A percentile compares a stretch with the other conserved stretches of the same genome.
phyloP scores from a whole-genome alignment of 2,329 filamentous ascomycete species.

The Clarireedia homoeocarpa region DNA sequence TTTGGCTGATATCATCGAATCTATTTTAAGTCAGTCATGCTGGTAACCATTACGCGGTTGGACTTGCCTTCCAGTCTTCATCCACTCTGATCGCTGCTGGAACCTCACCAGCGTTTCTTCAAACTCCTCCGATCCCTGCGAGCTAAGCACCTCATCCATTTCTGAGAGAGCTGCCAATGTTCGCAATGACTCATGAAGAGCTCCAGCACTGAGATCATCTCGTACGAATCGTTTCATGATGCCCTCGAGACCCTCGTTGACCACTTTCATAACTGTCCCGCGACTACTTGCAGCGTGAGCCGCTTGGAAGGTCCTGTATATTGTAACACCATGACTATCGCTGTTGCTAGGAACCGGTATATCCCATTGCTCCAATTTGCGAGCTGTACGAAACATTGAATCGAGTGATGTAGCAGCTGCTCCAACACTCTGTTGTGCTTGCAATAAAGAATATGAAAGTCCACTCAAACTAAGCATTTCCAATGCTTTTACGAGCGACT shows the following conservation, averaged over 20 bases:
- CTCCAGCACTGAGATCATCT: constrained; percentile 41
- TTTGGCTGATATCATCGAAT: constrained; percentile 69
- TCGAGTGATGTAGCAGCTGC: constrained; percentile 53
- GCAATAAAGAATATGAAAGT: constrained; percentile 71
- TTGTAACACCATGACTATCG: constrained; percentile 55
- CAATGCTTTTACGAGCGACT: constrained; percentile 68
- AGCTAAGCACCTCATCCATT: constrained; percentile 67
- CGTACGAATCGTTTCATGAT: constrained; percentile 51
- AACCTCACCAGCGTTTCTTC: constrained; percentile 56
- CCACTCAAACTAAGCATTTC: constrained; percentile 78
- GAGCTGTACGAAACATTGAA: constrained; percentile 70
- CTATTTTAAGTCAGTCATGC: constrained; percentile 32
- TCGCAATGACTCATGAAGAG: constrained; percentile 47
- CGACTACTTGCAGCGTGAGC: constrained; percentile 60
- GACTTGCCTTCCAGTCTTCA: constrained; percentile 69
- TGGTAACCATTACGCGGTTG: not conserved
- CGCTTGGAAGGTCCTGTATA: constrained; percentile 76
- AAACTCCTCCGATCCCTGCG: constrained; percentile 51
- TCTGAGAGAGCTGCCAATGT: constrained; percentile 70
- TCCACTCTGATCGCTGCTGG: constrained; percentile 62
- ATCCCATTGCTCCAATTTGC: constrained; percentile 87
- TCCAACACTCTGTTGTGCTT: constrained; percentile 54
- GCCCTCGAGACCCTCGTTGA: constrained; percentile 55
- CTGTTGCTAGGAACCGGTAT: constrained; percentile 62
- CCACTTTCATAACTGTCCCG: constrained; percentile 42